Conservation (phyloP, 208 protist species). For the Trypanosoma congolense region DNA sequence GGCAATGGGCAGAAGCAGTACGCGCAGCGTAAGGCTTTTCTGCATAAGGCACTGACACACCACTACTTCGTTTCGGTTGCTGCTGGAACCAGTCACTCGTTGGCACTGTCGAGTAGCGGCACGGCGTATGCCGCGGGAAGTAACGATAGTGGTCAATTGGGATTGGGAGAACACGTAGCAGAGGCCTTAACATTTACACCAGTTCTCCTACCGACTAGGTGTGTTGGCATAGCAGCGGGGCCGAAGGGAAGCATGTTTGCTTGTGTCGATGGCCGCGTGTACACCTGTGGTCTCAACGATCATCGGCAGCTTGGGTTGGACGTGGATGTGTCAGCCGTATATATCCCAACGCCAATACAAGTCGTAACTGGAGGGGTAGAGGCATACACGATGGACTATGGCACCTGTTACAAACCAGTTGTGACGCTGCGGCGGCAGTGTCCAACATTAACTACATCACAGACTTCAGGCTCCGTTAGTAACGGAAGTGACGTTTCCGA, state of each 20-base stretch:
- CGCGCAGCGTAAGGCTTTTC: conserved; percentile 53
- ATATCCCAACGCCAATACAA: conserved; percentile 36
- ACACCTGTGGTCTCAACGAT: conserved; percentile 77
- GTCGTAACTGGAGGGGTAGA: conserved; percentile 56
- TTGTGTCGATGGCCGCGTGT: conserved; percentile 66
- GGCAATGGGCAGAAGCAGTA: conserved; percentile 70
- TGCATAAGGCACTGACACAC: conserved; percentile 43
- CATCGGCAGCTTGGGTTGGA: conserved; percentile 79
- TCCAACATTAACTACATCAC: not conserved
- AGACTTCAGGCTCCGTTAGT: not conserved
- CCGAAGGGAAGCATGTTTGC: conserved; percentile 82
- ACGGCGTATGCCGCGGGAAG: conserved; percentile 77
- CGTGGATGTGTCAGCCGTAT: conserved; percentile 42
- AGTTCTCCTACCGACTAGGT: conserved; percentile 60
- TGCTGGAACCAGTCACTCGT: conserved; percentile 74
- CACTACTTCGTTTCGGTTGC: conserved; percentile 84
- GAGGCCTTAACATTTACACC: conserved; percentile 48
- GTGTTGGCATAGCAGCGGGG: conserved; percentile 76
- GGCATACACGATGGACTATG: conserved; percentile 83
- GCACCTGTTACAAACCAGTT: conserved; percentile 43
- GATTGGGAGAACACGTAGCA: conserved; percentile 41
- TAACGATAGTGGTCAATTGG: conserved; percentile 85
- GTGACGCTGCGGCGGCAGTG: not conserved
- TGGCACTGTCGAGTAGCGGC: conserved; percentile 81
- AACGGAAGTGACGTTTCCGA: no score